phyloP scores from a whole-genome alignment of 805 yeast genomes.

The Kuraishia ogatae region DNA sequence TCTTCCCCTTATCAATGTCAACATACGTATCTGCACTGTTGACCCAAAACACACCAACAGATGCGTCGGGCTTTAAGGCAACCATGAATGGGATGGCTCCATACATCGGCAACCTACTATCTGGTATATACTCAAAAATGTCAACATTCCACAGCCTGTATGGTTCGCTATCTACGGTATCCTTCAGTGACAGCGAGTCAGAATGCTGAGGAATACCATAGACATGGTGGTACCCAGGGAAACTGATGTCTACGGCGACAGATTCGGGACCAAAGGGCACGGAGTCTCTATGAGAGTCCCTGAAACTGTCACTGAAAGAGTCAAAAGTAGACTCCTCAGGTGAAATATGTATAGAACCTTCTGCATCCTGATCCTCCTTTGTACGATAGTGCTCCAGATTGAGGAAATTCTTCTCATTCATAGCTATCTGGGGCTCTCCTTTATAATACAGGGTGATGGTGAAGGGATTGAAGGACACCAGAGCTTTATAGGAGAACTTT shows the following conservation, averaged over 20 bases:
- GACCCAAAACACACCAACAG: conserved; percentile 84
- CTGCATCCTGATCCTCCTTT: conserved; percentile 26
- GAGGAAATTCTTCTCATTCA: conserved; percentile 64
- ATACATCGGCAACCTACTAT: conserved; percentile 85
- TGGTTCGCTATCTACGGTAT: conserved; percentile 60
- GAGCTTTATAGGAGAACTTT: conserved; percentile 24
- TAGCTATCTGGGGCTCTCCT: conserved; percentile 36
- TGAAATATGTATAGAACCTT: conserved; percentile 29
- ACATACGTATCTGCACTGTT: conserved; percentile 90
- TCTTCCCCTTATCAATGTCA: conserved; percentile 43
- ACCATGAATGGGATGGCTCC: conserved; percentile 89
- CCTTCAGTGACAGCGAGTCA: conserved; percentile 63
- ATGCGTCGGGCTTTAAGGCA: conserved; percentile 46
- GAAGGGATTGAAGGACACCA: conserved; percentile 38
- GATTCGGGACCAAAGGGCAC: conserved; percentile 86
- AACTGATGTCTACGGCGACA: conserved; percentile 67
- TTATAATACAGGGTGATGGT: conserved; percentile 38
- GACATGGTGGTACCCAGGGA: conserved; percentile 51
- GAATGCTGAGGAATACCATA: conserved; percentile 99
- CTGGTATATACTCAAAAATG: conserved; percentile 84
- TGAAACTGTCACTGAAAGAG: conserved; percentile 63
- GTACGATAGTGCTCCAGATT: conserved; percentile 79
- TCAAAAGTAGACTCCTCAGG: conserved; percentile 59
- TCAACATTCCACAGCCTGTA: conserved; percentile 90
- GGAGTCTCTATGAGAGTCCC: conserved; percentile 56